Evolutionary conservation across 148 eudicot species (phyloP), one percentile per base, ranked within the genome.

Genomic region (Cornus suecica): DNA sequence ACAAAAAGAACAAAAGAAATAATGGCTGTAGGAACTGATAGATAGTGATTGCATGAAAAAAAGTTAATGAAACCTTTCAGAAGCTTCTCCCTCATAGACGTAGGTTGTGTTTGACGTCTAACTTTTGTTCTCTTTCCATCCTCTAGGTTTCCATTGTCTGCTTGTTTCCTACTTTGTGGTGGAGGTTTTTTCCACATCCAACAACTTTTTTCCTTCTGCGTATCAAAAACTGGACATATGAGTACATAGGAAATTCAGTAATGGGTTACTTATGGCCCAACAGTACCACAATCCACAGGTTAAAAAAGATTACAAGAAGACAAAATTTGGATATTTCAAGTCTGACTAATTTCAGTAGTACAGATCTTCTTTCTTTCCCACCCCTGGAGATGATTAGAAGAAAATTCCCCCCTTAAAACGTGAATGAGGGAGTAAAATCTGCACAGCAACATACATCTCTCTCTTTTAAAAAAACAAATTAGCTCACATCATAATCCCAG

Each of bases 401-500:
- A 28, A 74, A 41, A 37, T 37, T 37, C 22, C 29, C 67, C 45
- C 31, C 31, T 25, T 13, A 8, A 65, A 51, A 65, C 13, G 52
- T 48, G 54, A 6, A 18, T 11, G 54, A 48, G 18, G 54, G 18
- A 48, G 54, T 10, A 48, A 48, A 48, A 48, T 48, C 54, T 48
- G 54, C 2, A 48, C 54, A 48, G 42, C 7, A 37, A 37, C 9
- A 37, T 6, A 37, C 42, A 37, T 6, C 9, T 37, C 7, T 37
- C 42, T 37, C 42, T 10, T 48, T 1, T 16, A 48, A 13, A 48
- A 48, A 48, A 18, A 2, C 13, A 48, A 48, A 69, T 29, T 52
- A 71, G 78, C 93, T 88, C 69, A 95, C 99, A 85, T 93, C 97
- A 79, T 79, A 95, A 78, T 91, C 97, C 99, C 99, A 95, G 41